Evolutionary conservation across 805 yeast species (phyloP).

Genomic region (Monosporozyma servazzii): DNA sequence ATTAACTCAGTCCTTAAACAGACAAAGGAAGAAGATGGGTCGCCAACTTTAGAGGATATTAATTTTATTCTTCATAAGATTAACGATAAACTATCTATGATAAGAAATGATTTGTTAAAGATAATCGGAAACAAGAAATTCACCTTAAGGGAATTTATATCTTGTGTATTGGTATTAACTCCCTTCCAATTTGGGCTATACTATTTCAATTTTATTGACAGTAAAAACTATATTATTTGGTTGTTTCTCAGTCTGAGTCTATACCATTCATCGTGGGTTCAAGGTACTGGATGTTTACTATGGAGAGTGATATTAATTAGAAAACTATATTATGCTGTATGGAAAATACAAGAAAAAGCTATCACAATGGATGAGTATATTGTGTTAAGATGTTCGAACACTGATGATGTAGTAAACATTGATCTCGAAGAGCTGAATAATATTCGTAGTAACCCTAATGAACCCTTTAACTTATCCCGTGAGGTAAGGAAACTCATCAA

Average conservation of each 20-base stretch:
- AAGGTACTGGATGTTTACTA: conserved; percentile 19
- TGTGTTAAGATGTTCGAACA: not conserved
- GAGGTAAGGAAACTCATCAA: not conserved
- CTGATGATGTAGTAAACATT: not conserved
- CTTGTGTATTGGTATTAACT: conserved; percentile 8
- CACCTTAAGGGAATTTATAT: not conserved
- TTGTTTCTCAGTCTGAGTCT: conserved; percentile 5
- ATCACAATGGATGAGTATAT: not conserved
- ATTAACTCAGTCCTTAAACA: conserved; percentile 15
- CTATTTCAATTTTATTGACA: conserved; percentile 5
- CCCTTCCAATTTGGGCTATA: conserved; percentile 16
- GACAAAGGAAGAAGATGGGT: conserved; percentile 13
- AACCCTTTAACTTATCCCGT: not conserved
- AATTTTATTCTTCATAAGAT: conserved; percentile 19
- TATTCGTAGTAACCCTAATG: not conserved
- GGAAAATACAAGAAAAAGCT: not conserved
- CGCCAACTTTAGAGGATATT: conserved; percentile 29
- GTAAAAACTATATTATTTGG: conserved; percentile 10
- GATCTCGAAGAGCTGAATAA: not conserved
- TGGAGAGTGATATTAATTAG: conserved; percentile 22
- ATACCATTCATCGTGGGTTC: conserved; percentile 24
- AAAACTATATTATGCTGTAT: conserved; percentile 7
- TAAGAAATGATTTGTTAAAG: conserved; percentile 13
- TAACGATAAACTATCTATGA: conserved; percentile 16
- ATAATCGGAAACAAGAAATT: not conserved